phyloP scores from a whole-genome alignment of 495 filamentous ascomycete genomes.

The Schizothecium vesticola region DNA sequence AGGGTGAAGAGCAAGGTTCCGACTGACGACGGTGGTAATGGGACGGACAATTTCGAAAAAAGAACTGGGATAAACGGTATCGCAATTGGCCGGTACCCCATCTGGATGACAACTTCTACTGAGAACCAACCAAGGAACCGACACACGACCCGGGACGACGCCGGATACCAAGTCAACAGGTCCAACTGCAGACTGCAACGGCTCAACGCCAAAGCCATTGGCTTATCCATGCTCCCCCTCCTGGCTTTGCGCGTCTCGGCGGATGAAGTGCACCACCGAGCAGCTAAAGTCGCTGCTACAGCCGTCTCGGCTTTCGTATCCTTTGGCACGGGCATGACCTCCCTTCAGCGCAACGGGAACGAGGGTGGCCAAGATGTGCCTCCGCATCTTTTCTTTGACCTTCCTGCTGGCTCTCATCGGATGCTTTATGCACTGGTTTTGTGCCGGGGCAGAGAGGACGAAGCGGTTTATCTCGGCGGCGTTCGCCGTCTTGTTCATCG shows the following conservation, averaged over 20 bases:
- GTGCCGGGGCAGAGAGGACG: neutral
- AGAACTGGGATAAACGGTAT: neutral
- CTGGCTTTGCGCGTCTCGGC: neutral
- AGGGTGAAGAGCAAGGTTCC: neutral
- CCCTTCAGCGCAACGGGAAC: neutral
- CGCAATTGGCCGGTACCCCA: neutral
- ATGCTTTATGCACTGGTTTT: neutral
- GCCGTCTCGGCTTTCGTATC: neutral
- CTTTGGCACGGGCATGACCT: neutral
- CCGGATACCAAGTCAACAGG: neutral
- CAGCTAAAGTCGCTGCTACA: neutral
- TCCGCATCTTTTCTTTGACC: neutral
- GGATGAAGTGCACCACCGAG: neutral
- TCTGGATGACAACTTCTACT: neutral
- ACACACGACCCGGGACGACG: neutral
- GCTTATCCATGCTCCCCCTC: too few relatives aligned
- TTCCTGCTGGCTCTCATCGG: neutral
- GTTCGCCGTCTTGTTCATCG: neutral
- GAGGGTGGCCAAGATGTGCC: neutral
- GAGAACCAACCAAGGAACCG: neutral
- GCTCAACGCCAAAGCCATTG: too few relatives aligned
- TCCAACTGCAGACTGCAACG: too few relatives aligned
- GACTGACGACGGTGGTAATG: neutral
- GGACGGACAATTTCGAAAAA: neutral
- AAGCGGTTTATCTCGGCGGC: neutral